Evolutionary conservation across 2,329 filamentous ascomycete genomes (phyloP).

Genomic region (Botryotinia calthae): DNA sequence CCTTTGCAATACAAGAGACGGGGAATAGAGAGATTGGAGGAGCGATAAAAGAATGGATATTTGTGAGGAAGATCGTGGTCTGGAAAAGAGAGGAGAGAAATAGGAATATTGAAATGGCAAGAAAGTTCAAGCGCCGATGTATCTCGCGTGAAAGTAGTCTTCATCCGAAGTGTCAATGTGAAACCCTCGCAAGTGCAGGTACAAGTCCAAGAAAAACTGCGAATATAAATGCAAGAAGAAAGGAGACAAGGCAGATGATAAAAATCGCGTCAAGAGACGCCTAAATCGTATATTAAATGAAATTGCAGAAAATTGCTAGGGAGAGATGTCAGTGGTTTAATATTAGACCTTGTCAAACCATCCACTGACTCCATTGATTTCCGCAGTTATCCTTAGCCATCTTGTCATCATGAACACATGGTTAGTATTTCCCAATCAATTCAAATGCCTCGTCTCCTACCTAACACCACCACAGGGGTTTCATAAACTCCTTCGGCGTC

Average conservation of each 20-base stretch:
- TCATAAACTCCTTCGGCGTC: slow-evolving; percentile 44
- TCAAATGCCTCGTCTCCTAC: neutral
- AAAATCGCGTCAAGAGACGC: neutral
- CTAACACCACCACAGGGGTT: slow-evolving; percentile 33
- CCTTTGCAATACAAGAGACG: neutral
- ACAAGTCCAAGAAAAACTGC: neutral
- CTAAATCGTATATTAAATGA: neutral
- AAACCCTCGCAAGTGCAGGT: neutral
- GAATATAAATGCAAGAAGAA: neutral
- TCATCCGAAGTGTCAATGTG: no score
- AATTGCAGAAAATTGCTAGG: neutral
- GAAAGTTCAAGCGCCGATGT: no score
- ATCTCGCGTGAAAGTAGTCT: neutral
- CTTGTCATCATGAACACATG: slow-evolving; percentile 38
- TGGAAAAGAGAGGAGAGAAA: neutral
- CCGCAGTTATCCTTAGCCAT: slow-evolving; percentile 29
- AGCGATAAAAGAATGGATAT: neutral
- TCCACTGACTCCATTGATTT: neutral
- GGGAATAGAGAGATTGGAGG: neutral
- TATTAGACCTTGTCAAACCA: neutral
- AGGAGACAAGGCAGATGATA: neutral
- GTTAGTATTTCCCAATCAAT: slow-evolving; percentile 3
- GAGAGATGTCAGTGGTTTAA: no score
- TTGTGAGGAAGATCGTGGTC: no score
- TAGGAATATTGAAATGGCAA: neutral